phyloP scores from a whole-genome alignment of 2,329 filamentous ascomycete genomes.

The Bipolaris sorokiniana region DNA sequence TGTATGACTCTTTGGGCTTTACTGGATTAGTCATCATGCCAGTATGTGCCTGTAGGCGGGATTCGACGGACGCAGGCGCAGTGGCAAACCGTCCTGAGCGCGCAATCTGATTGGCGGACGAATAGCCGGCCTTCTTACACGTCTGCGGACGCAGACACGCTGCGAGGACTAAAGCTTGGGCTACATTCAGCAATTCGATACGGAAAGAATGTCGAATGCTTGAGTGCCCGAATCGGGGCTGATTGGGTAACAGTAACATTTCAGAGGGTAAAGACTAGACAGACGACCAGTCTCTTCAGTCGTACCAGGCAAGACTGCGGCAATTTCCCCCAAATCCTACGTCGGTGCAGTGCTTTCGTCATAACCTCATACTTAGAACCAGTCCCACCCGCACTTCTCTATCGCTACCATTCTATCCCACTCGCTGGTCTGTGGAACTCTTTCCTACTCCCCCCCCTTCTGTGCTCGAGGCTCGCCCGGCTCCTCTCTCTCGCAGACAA shows the following conservation, averaged over 20 bases:
- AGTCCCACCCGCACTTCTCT: not conserved
- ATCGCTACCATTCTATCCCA: not conserved
- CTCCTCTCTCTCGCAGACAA: not conserved
- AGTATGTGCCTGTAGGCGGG: slow-evolving; percentile 1
- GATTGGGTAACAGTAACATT: slow-evolving; percentile 1
- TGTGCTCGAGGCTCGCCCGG: not conserved
- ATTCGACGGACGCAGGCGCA: not conserved
- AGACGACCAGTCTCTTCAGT: not conserved
- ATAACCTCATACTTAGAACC: not conserved
- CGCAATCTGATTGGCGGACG: not conserved
- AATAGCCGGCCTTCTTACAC: slow-evolving; percentile 2
- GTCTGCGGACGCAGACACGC: not conserved
- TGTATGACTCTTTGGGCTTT: not conserved
- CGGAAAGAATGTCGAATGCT: not conserved
- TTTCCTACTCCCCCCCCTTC: not conserved
- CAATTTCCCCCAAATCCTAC: not conserved
- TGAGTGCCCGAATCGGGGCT: not conserved
- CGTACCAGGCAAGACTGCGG: not conserved
- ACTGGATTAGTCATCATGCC: not conserved
- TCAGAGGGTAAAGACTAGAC: not conserved
- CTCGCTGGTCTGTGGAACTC: not conserved
- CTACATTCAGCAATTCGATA: slow-evolving; percentile 9
- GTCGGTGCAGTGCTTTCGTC: not conserved
- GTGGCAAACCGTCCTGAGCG: not conserved
- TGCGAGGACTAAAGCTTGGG: not conserved